Conservation (phyloP, 441 rosid species). For the Populus trichocarpa region DNA sequence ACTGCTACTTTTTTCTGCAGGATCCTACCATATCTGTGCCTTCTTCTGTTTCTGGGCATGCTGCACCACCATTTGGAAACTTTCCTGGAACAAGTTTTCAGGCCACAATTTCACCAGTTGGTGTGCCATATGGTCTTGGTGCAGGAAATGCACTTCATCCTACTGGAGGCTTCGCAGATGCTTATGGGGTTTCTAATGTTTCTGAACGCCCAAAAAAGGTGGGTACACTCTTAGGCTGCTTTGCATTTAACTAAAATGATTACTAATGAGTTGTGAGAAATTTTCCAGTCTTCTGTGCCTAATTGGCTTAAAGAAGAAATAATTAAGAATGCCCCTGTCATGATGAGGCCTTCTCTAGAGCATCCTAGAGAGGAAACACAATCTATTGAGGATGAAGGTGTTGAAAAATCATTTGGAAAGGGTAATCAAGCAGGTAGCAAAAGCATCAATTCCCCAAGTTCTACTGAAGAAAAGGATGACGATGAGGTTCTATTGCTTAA, state of each 20-base stretch:
- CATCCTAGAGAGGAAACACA: conserved; percentile 50
- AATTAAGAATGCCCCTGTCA: conserved; percentile 67
- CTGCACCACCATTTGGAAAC: conserved; percentile 65
- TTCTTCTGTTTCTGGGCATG: conserved; percentile 56
- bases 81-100: conserved; percentile 63
- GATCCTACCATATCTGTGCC: conserved; percentile 54
- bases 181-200: conserved; percentile 58
- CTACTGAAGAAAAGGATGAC: conserved; percentile 85
- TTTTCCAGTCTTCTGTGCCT: conserved; percentile 80
- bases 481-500: conserved; percentile 58
- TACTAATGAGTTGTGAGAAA: conserved; percentile 23
- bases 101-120: conserved; percentile 51
- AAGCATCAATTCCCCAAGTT: conserved; percentile 69
- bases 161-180: conserved; percentile 56
- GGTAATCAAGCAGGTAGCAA: conserved; percentile 56
- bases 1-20: conserved; percentile 43
- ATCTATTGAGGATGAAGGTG: conserved; percentile 57
- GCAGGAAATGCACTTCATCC: conserved; percentile 61
- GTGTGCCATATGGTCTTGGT: conserved; percentile 51
- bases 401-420: conserved; percentile 47
- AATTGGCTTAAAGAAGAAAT: conserved; percentile 97
- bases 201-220: conserved; percentile 91
- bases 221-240: conserved; percentile 16
- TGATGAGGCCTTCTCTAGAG: conserved; percentile 56
- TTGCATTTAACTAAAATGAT: conserved; percentile 13